phyloP scores from a whole-genome alignment of 1,284 basidiomycete species.

The Agaricales sp. region DNA sequence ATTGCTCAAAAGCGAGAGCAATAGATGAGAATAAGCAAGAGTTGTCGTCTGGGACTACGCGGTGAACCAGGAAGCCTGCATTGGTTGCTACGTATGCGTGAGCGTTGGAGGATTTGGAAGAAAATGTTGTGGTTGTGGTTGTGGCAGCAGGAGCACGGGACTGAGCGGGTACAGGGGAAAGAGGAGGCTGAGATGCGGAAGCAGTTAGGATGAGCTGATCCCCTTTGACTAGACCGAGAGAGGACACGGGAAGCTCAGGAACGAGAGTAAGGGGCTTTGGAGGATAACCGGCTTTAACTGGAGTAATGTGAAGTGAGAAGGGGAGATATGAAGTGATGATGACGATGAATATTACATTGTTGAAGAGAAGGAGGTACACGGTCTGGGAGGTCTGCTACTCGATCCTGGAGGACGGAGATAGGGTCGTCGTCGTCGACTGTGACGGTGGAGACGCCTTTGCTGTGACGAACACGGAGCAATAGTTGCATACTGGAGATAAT shows the following conservation, averaged over 20 bases:
- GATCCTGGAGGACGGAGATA: background rate
- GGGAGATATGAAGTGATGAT: background rate
- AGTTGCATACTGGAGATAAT: background rate
- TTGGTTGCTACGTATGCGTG: slow-evolving; percentile 39
- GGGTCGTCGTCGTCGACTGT: background rate
- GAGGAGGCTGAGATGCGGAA: slow-evolving; percentile 7
- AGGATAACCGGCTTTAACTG: slow-evolving; percentile 84
- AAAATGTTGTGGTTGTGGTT: slow-evolving; percentile 2
- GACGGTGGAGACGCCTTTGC: slow-evolving; percentile 1
- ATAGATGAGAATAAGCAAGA: slow-evolving; percentile 86
- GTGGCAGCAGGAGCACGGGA: slow-evolving; percentile 5
- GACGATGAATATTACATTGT: background rate
- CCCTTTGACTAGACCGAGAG: slow-evolving; percentile 66
- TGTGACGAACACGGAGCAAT: background rate
- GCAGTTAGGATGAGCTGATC: slow-evolving; percentile 9
- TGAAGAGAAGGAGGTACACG: background rate
- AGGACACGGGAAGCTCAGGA: slow-evolving; percentile 62
- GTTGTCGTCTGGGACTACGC: slow-evolving; percentile 87
- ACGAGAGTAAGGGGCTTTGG: slow-evolving; percentile 57
- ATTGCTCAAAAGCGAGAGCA: slow-evolving; percentile 77
- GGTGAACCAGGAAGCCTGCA: slow-evolving; percentile 58
- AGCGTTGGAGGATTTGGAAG: slow-evolving; percentile 7
- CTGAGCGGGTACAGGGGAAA: slow-evolving; percentile 11
- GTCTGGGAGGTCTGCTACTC: background rate
- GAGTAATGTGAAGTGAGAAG: background rate